Percentiles rank a stretch among this genome's conserved stretches.
These are phyloP conservation scores for Arachis hypogaea DNA, from an alignment of 306 rosid species.

Conservation along the genomic window DNA sequence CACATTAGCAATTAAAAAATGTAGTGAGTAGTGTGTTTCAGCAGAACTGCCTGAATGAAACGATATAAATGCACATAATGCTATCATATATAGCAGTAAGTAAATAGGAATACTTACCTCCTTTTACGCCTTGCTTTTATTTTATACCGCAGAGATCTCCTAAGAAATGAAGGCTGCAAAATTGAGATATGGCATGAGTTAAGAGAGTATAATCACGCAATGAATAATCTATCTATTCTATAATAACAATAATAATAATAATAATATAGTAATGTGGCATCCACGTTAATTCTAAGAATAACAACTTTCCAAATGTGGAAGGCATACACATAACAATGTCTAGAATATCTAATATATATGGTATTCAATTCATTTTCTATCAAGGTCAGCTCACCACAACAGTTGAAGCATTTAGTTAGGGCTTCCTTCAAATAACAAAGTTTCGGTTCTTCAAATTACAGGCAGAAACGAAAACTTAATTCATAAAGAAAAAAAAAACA, in stretches of 20 bases:
- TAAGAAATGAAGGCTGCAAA: conserved; percentile 83
- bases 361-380: background rate
- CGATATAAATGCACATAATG: background rate
- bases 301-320: conserved; percentile 26
- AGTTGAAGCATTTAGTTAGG: conserved; percentile 1
- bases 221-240: background rate
- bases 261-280: background rate
- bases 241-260: no score
- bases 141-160: conserved; percentile 83
- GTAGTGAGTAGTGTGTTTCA: background rate
- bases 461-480: background rate
- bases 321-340: conserved; percentile 24
- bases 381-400: conserved; percentile 23
- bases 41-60: conserved; percentile 1
- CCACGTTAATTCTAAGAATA: conserved; percentile 3
- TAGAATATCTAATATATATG: background rate
- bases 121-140: conserved; percentile 64
- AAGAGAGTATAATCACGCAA: conserved; percentile 25
- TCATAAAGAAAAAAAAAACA: background rate
- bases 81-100: background rate
- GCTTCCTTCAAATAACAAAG: background rate
- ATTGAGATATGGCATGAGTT: conserved; percentile 32
- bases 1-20: conserved; percentile 15
- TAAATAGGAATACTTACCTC: conserved; percentile 52
- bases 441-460: background rate